phyloP scores from a whole-genome alignment of 225 moss, liverwort and hornwort species.

The Ulota crispa region DNA sequence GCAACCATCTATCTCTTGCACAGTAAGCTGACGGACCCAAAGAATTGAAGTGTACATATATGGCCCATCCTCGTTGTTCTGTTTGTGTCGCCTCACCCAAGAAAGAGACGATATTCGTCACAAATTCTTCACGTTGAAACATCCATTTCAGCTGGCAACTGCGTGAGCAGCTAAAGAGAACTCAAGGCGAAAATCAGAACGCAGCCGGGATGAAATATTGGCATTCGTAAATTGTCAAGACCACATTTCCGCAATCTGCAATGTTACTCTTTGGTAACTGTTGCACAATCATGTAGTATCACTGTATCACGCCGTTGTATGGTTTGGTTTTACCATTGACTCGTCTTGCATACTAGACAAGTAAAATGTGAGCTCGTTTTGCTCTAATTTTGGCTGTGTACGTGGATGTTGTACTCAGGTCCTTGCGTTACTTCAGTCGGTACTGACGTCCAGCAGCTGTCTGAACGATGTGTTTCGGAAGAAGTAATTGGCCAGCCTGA shows the following conservation, averaged over 20 bases:
- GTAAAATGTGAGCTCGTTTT: background rate
- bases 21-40: too few relatives aligned
- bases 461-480: slow-evolving; percentile 23
- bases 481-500: background rate
- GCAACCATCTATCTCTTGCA: background rate
- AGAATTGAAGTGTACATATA: background rate
- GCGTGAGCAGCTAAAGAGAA: background rate
- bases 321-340: too few relatives aligned
- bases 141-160: background rate
- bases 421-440: slow-evolving; percentile 7
- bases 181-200: too few relatives aligned
- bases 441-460: slow-evolving; percentile 9
- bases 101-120: too few relatives aligned
- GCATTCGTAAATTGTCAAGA: background rate
- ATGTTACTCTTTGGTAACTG: background rate
- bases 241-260: too few relatives aligned
- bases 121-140: background rate
- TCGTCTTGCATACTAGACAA: background rate
- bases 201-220: background rate
- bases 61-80: too few relatives aligned
- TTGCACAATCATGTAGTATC: too few relatives aligned
- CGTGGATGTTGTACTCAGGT: background rate
- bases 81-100: too few relatives aligned
- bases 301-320: too few relatives aligned
- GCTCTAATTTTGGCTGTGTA: background rate